phyloP scores from a whole-genome alignment of 805 yeast species.

The Starmerella powellii region DNA sequence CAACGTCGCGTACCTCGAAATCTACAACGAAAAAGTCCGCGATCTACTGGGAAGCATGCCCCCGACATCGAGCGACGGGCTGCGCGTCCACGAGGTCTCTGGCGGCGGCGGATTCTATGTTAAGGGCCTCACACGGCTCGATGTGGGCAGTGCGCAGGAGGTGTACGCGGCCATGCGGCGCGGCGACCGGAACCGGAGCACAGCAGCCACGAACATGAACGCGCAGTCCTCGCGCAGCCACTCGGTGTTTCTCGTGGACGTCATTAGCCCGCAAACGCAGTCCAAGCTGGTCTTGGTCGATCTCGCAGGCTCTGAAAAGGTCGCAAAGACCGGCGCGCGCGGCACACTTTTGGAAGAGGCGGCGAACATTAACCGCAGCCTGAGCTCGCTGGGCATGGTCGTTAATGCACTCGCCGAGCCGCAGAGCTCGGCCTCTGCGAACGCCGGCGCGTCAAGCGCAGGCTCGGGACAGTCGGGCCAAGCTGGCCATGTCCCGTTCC shows the following conservation, averaged over 20 bases:
- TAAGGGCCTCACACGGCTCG: constrained; percentile 51
- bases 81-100: constrained; percentile 33
- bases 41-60: constrained; percentile 45
- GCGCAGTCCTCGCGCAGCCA: constrained; percentile 68
- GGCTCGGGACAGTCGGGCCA: too few species aligned
- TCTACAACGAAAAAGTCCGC: constrained; percentile 62
- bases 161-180: constrained; percentile 44
- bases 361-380: constrained; percentile 66
- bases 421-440: constrained; percentile 35
- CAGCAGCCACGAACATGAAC: constrained; percentile 57
- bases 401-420: constrained; percentile 47
- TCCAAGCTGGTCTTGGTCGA: constrained; percentile 67
- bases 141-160: constrained; percentile 48
- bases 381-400: constrained; percentile 68
- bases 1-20: constrained; percentile 64
- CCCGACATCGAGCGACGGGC: constrained; percentile 33
- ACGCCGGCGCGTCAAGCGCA: constrained; percentile 28
- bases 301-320: constrained; percentile 78
- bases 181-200: constrained; percentile 47
- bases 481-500: constrained; percentile 54
- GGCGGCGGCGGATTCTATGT: constrained; percentile 50
- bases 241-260: constrained; percentile 57
- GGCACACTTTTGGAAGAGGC: constrained; percentile 73
- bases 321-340: constrained; percentile 62
- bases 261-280: constrained; percentile 46